phyloP scores from a whole-genome alignment of 306 rosid genomes.

The Medicago lupulina region DNA sequence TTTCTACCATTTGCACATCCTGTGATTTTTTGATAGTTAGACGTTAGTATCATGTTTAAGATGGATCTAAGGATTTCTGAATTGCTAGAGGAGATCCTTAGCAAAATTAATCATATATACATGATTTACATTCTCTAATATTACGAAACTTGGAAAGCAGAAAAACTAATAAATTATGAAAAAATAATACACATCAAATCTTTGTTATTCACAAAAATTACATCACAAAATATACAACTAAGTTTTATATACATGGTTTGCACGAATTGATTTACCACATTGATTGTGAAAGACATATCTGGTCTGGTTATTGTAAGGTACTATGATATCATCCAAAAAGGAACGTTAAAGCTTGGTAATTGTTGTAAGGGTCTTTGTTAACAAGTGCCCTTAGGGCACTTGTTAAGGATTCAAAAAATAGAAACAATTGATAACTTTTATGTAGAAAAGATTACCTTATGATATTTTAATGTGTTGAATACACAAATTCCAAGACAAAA shows the following conservation, averaged over 20 bases:
- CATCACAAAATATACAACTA: not conserved
- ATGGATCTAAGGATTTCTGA: constrained; percentile 13
- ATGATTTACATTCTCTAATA: constrained; percentile 25
- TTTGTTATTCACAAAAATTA: not conserved
- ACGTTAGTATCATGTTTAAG: not conserved
- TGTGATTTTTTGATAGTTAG: constrained; percentile 8
- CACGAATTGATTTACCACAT: not conserved
- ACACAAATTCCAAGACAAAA: too few species aligned
- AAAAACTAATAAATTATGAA: not conserved
- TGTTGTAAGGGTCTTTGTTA: too few species aligned
- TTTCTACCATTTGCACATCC: constrained; percentile 13
- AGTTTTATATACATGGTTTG: not conserved
- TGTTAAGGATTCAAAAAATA: too few species aligned
- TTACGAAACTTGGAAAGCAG: not conserved
- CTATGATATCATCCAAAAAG: constrained; percentile 5
- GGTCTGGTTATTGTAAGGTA: not conserved
- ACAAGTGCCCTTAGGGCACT: too few species aligned
- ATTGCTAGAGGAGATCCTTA: constrained; percentile 28
- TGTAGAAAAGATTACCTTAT: too few species aligned
- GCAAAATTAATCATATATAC: not conserved
- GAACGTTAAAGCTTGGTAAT: constrained; percentile 27
- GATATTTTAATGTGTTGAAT: too few species aligned
- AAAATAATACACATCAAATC: not conserved
- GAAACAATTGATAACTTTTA: too few species aligned
- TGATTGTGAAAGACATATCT: too few species aligned